phyloP scores from a whole-genome alignment of 768 basidiomycete species.

The Mycena capillaripes region DNA sequence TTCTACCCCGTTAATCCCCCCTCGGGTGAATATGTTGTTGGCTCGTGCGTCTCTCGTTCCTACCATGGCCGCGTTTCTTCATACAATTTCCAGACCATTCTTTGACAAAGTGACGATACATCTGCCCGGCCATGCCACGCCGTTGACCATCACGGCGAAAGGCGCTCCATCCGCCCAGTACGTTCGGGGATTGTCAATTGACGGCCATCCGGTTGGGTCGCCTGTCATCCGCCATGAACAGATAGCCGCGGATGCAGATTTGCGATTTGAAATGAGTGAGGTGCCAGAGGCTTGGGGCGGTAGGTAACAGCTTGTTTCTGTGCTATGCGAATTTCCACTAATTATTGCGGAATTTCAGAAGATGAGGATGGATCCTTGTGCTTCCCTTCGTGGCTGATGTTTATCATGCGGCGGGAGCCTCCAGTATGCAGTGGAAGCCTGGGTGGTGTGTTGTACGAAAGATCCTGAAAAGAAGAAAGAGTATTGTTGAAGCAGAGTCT shows the following conservation, averaged over 20 bases:
- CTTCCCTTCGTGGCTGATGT: not conserved
- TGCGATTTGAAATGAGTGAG: constrained; percentile 78
- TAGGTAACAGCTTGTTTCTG: not conserved
- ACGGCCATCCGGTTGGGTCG: constrained; percentile 57
- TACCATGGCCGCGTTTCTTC: not conserved
- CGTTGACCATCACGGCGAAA: constrained; percentile 65
- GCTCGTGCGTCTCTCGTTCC: constrained; percentile 41
- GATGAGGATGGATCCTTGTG: not conserved
- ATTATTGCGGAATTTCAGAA: not conserved
- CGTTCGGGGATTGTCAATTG: constrained; percentile 69
- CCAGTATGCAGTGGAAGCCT: not conserved
- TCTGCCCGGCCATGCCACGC: constrained; percentile 57
- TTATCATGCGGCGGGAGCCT: not conserved
- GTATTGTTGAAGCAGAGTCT: too few species aligned
- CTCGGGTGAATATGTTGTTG: constrained; percentile 81
- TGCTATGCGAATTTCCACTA: not conserved
- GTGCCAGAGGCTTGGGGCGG: constrained; percentile 59
- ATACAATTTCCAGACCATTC: constrained; percentile 54
- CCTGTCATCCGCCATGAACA: constrained; percentile 75
- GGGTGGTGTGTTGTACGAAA: not conserved
- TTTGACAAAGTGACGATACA: constrained; percentile 67
- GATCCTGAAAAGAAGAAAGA: not conserved
- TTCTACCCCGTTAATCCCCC: constrained; percentile 91
- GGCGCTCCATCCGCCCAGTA: constrained; percentile 75
- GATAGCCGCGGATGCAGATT: constrained; percentile 66